Percentiles rank a stretch among this genome's conserved stretches.
Evolutionary conservation across 2,329 filamentous ascomycete species (phyloP).

Genomic region (Paracoccidioides lutzii): DNA sequence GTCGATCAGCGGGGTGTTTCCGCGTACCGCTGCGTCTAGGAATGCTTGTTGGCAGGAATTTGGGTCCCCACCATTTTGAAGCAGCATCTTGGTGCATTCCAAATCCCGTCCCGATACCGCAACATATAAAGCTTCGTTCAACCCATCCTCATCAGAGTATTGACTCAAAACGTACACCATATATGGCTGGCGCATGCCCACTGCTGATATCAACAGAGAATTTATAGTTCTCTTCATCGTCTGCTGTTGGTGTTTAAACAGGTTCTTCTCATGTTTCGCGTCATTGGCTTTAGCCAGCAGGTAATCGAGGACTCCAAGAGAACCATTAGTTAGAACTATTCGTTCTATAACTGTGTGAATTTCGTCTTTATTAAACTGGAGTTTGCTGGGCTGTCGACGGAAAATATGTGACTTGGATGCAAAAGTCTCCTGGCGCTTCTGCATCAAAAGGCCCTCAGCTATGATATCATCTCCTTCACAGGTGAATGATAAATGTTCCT

Average conservation of each 20-base stretch:
- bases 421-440: constrained; percentile 10
- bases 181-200: constrained; percentile 4
- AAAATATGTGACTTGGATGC: constrained; percentile 13
- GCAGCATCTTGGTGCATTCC: constrained; percentile 7
- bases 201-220: constrained; percentile 7
- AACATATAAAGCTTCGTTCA: constrained; percentile 6
- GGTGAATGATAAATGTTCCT: constrained; percentile 4
- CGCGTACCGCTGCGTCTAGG: constrained; percentile 5
- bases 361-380: constrained; percentile 10
- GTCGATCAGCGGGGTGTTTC: constrained; percentile 6
- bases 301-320: constrained; percentile 10
- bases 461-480: constrained; percentile 6
- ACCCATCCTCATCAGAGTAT: constrained; percentile 6
- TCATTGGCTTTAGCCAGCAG: constrained; percentile 10
- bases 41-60: constrained; percentile 10
- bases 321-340: constrained; percentile 7
- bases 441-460: constrained; percentile 8
- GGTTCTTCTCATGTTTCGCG: constrained; percentile 7
- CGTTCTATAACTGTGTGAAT: constrained; percentile 11
- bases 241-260: constrained; percentile 8
- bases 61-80: constrained; percentile 11
- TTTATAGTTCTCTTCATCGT: constrained; percentile 3
- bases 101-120: constrained; percentile 7
- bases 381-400: constrained; percentile 12
- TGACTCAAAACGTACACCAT: constrained; percentile 10